Percentiles rank a stretch among this genome's conserved stretches.
These are phyloP conservation scores for Verticillium albo-atrum DNA, from an alignment of 2,329 filamentous ascomycete species.

Conservation along the genomic window DNA sequence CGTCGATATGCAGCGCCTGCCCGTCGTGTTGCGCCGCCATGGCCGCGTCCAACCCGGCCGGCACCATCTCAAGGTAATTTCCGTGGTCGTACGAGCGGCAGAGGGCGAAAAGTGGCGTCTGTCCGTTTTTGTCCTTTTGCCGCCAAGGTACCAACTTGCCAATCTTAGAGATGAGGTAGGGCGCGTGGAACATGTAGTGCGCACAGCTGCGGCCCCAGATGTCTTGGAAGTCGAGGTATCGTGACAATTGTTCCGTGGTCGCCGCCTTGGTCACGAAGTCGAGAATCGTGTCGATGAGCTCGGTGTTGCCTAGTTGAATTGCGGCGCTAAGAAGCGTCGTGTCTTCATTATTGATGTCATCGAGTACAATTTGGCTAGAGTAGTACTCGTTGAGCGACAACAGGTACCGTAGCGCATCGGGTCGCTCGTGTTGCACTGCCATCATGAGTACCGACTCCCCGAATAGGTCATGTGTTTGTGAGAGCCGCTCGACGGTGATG, in stretches of 20 bases:
- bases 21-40: constrained; percentile 71
- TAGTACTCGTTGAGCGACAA: constrained; percentile 75
- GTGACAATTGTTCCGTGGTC: constrained; percentile 50
- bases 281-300: constrained; percentile 71
- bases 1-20: constrained; percentile 79
- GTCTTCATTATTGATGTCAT: constrained; percentile 84
- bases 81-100: constrained; percentile 94
- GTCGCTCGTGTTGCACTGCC: constrained; percentile 69
- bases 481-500: constrained; percentile 73
- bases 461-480: constrained; percentile 62
- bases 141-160: constrained; percentile 81
- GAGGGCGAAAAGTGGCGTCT: constrained; percentile 94
- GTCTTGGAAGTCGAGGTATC: constrained; percentile 75
- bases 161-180: constrained; percentile 71
- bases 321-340: constrained; percentile 87
- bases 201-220: constrained; percentile 81
- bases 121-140: constrained; percentile 90
- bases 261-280: constrained; percentile 60
- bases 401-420: constrained; percentile 72
- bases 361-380: constrained; percentile 63
- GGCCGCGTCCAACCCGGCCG: constrained; percentile 71
- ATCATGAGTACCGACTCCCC: constrained; percentile 90
- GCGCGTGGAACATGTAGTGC: constrained; percentile 95
- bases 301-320: constrained; percentile 74
- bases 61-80: constrained; percentile 83